These are phyloP conservation scores for Solanum sitiens DNA, from an alignment of 257 asterid genomes.

Conservation along the genomic window DNA sequence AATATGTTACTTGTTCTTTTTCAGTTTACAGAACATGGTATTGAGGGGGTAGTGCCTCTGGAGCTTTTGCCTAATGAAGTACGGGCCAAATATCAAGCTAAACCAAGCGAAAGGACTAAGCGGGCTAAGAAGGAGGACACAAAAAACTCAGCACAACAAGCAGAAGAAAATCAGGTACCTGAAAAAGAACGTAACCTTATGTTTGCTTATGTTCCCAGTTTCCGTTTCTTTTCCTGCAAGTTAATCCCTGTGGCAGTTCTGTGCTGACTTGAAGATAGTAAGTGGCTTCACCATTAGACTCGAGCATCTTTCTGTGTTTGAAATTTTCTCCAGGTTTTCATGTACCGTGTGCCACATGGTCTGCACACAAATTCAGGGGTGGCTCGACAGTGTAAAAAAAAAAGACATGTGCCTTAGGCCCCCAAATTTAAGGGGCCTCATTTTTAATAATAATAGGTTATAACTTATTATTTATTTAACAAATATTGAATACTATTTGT, in stretches of 20 bases:
- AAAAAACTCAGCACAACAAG: slow-evolving; percentile 44
- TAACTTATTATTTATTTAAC: too few species aligned
- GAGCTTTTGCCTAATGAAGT: slow-evolving; percentile 71
- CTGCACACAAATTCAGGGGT: not conserved
- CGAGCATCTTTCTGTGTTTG: not conserved
- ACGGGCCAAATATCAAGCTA: slow-evolving; percentile 78
- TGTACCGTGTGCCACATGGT: not conserved
- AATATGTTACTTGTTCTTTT: not conserved
- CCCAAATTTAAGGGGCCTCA: too few species aligned
- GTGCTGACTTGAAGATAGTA: not conserved
- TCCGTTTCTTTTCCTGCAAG: not conserved
- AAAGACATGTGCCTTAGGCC: too few species aligned
- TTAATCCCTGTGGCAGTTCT: not conserved
- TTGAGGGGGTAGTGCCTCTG: slow-evolving; percentile 93
- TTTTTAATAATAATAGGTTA: too few species aligned
- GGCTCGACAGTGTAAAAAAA: too few species aligned
- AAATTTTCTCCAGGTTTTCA: not conserved
- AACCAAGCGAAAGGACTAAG: slow-evolving; percentile 67
- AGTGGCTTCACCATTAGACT: not conserved
- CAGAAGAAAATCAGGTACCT: slow-evolving; percentile 73
- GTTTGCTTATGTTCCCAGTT: not conserved
- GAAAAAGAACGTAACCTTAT: not conserved
- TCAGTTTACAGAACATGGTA: slow-evolving; percentile 94
- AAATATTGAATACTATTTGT: too few species aligned
- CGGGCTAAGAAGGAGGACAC: slow-evolving; percentile 85